Conservation (phyloP, 2,329 filamentous ascomycete species). For the Trichoderma oligosporum region DNA sequence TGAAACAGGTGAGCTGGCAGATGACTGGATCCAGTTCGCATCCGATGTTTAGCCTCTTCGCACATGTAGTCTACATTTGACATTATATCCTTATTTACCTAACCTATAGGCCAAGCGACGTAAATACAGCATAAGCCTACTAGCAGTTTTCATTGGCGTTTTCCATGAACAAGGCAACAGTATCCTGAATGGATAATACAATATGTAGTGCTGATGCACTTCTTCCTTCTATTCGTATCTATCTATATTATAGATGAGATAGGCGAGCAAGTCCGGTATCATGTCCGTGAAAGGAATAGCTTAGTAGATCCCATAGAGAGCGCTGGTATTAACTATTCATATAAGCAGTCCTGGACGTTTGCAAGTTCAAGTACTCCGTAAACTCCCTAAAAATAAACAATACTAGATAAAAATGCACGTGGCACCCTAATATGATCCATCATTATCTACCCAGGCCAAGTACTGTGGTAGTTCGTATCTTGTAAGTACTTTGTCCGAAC, state of each 20-base stretch:
- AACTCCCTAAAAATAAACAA: slow-evolving; percentile 3
- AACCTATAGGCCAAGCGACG: too few species aligned
- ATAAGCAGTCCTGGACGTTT: not conserved
- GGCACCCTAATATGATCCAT: not conserved
- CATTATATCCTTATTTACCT: too few species aligned
- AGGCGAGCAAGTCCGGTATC: slow-evolving; percentile 8
- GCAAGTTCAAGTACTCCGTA: too few species aligned
- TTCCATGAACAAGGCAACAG: not conserved
- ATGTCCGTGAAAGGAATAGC: not conserved
- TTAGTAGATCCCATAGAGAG: not conserved
- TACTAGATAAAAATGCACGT: slow-evolving; percentile 2
- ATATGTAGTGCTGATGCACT: not conserved
- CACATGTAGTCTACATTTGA: too few species aligned
- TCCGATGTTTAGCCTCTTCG: slow-evolving; percentile 15
- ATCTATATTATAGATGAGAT: slow-evolving; percentile 6
- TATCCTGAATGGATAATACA: too few species aligned
- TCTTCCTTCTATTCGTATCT: not conserved
- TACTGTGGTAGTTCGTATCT: too few species aligned
- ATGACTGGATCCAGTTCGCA: not conserved
- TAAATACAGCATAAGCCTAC: too few species aligned
- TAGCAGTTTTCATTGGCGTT: not conserved
- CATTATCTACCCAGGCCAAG: too few species aligned
- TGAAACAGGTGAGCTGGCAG: not conserved
- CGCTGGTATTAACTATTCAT: not conserved
- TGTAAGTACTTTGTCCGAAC: too few species aligned